phyloP scores from a whole-genome alignment of 2,329 filamentous ascomycete genomes.

The Botrytis deweyae region DNA sequence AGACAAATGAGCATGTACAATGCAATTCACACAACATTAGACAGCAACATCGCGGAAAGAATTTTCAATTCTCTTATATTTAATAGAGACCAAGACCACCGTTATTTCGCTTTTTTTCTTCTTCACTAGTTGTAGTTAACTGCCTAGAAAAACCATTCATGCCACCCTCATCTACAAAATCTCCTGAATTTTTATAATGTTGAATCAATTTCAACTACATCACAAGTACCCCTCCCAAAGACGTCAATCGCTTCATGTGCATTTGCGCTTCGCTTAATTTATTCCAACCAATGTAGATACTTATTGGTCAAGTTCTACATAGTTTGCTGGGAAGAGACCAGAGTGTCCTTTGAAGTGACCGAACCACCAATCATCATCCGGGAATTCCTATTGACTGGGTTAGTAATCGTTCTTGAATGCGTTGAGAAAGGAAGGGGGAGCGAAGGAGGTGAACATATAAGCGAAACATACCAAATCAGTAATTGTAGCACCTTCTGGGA shows the following conservation, averaged over 20 bases:
- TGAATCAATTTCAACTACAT: background rate
- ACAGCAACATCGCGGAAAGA: background rate
- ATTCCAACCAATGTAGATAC: background rate
- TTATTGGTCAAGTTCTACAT: conserved; percentile 54
- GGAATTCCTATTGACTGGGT: conserved; percentile 69
- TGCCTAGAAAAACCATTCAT: background rate
- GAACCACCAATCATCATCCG: conserved; percentile 98
- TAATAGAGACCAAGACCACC: conserved; percentile 6
- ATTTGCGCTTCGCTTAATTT: background rate
- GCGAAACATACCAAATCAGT: conserved; percentile 65
- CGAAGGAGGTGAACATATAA: background rate
- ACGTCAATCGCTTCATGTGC: background rate
- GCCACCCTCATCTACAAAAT: conserved; percentile 13
- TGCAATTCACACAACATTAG: background rate
- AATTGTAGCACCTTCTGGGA: conserved; percentile 85
- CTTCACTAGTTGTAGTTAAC: background rate
- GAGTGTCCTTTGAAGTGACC: conserved; percentile 69
- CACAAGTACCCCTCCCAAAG: background rate
- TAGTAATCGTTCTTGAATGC: conserved; percentile 19
- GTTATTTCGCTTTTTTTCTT: background rate
- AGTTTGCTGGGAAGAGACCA: conserved; percentile 81
- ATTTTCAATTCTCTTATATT: background rate
- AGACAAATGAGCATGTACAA: background rate
- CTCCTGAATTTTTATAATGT: conserved; percentile 11
- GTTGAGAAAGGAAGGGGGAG: background rate